Conservation (phyloP, 1,284 basidiomycete genomes). For the Binderoboletus segoi region DNA sequence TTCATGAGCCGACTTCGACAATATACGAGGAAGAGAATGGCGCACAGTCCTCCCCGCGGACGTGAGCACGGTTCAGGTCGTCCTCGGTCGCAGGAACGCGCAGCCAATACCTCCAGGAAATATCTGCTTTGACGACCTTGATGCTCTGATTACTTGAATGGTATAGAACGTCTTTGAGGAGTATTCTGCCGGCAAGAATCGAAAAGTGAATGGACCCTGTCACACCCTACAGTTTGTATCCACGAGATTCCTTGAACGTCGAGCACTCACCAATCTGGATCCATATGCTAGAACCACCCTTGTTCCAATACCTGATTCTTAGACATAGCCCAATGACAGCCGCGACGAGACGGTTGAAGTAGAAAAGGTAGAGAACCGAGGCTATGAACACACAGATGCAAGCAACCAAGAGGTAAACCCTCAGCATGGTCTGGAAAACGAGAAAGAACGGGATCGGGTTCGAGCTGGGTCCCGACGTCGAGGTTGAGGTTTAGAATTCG, state of each 20-base stretch:
- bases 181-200: slow-evolving; percentile 81
- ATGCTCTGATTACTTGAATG: slow-evolving; percentile 90
- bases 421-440: slow-evolving; percentile 48
- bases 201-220: slow-evolving; percentile 87
- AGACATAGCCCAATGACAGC: slow-evolving; percentile 61
- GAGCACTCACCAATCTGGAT: slow-evolving; percentile 68
- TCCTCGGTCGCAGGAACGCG: slow-evolving; percentile 67
- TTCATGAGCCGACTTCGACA: slow-evolving; percentile 12
- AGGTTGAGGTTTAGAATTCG: slow-evolving; percentile 2
- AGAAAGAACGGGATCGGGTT: slow-evolving; percentile 4
- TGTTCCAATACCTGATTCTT: slow-evolving; percentile 72
- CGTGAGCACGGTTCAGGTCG: slow-evolving; percentile 59
- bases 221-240: neutral
- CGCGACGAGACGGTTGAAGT: slow-evolving; percentile 84
- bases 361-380: slow-evolving; percentile 82
- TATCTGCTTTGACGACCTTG: slow-evolving; percentile 76
- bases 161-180: slow-evolving; percentile 84
- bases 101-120: slow-evolving; percentile 94
- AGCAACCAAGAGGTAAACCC: slow-evolving; percentile 65
- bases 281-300: slow-evolving; percentile 71
- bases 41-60: slow-evolving; percentile 53
- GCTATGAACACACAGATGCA: slow-evolving; percentile 73
- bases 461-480: neutral
- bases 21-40: slow-evolving; percentile 3
- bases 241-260: neutral